phyloP scores from a whole-genome alignment of 2,329 filamentous ascomycete species.

The Fusarium equiseti region DNA sequence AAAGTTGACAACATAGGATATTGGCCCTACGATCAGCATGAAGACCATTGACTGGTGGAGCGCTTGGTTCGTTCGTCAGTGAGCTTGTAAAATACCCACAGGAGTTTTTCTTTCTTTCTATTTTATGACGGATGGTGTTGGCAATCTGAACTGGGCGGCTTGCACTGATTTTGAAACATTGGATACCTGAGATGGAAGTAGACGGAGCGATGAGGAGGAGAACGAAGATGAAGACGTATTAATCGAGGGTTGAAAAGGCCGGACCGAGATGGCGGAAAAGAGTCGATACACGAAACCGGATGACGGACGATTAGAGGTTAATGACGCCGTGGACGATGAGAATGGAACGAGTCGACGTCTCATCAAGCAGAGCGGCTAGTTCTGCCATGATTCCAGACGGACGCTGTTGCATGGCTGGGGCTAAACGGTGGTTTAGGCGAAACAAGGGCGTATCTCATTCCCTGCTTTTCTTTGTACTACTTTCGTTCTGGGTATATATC shows the following conservation, averaged over 20 bases:
- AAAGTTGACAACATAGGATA: slow-evolving; percentile 33
- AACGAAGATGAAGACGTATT: slow-evolving; percentile 9
- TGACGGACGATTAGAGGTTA: slow-evolving; percentile 34
- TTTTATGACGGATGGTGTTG: slow-evolving; percentile 46
- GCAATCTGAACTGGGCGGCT: slow-evolving; percentile 42
- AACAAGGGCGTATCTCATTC: slow-evolving; percentile 32
- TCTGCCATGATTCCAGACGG: slow-evolving; percentile 31
- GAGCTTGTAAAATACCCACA: slow-evolving; percentile 47
- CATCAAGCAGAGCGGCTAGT: slow-evolving; percentile 16
- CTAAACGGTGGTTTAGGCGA: slow-evolving; percentile 22
- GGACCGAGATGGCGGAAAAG: slow-evolving; percentile 14
- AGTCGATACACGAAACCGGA: slow-evolving; percentile 33
- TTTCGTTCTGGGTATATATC: slow-evolving; percentile 15
- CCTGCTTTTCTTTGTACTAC: slow-evolving; percentile 17
- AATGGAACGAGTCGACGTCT: slow-evolving; percentile 21
- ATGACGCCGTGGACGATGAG: slow-evolving; percentile 25
- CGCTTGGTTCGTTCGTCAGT: slow-evolving; percentile 42
- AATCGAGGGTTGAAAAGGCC: slow-evolving; percentile 21
- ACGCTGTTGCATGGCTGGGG: slow-evolving; percentile 28
- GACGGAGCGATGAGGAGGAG: slow-evolving; percentile 23
- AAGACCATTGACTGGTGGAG: slow-evolving; percentile 39
- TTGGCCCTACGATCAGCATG: slow-evolving; percentile 41
- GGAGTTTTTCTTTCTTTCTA: slow-evolving; percentile 31
- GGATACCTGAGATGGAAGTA: slow-evolving; percentile 40
- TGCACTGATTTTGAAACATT: slow-evolving; percentile 39